Base-by-base conservation (phyloP, 805 yeast genomes). In the Cyberlindnera samutprakarnensis region DNA sequence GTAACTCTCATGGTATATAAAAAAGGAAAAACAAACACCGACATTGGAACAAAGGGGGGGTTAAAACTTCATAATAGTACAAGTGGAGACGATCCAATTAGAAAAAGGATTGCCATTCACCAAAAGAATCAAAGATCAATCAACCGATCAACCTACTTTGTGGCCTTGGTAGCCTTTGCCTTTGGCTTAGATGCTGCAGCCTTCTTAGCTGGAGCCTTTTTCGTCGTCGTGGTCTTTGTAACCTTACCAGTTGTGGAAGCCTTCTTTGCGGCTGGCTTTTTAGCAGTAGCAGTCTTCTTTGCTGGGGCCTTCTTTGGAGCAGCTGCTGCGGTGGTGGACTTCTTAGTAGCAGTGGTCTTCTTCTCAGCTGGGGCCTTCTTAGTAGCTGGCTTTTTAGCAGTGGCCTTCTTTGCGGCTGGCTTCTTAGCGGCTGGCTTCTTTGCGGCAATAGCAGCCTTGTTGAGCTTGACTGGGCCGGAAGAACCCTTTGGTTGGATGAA, bases 401-500 rank as follows among this genome's bases (percentile, higher is more conserved):
- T 39, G 18, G 60, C 48, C 30, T 53, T 49, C 36, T 53, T 53
- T 40, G 49, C 55, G 23, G 51, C 48, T 33, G 52, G 53, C 44
- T 49, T 56, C 28, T 54, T 55, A 18, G 61, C 43, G 14, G 55
- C 49, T 27, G 53, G 44, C 44, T 53, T 51, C 49, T 42, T 55
- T 13, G 53, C 41, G 13, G 54, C 42, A 30, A 50, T 46, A 16
- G 49, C 43, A 41, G 54, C 38, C 56, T 52, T 47, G 55, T 53
- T 49, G 51, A 80, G 57, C 60, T 84, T 83, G 43, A 84, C 73
- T 28, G 94, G 84, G 30, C 94, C 95, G 10, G 94, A 77, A 14
- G 95, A 79, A 29, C 95, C 95, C 63, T 85, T 84, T 54, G 94
- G 94, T 62, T 83, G 94, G 28, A 69, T 55, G 44, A 85, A 82